A percentile compares a stretch with the other conserved stretches of the same genome.
These are phyloP conservation scores for Coelastrella sp. DNA, from an alignment of 139 green algal genomes.

Conservation along the genomic window DNA sequence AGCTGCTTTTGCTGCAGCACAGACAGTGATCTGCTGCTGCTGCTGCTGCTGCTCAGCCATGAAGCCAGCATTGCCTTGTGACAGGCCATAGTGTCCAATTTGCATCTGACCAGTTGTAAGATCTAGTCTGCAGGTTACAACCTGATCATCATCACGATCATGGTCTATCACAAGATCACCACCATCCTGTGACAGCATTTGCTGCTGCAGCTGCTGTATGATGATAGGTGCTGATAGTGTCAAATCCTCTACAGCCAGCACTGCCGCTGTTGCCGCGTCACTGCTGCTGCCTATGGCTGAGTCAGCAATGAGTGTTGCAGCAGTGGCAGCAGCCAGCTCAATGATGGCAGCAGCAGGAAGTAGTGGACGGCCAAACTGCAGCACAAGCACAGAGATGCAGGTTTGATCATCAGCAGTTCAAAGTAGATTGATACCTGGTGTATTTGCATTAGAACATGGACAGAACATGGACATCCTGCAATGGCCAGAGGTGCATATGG, in stretches of 20 bases:
- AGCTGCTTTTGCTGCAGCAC: not conserved
- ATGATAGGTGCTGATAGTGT: conserved; percentile 54
- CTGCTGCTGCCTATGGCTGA: not conserved
- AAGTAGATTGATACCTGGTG: no score
- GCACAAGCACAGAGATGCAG: no score
- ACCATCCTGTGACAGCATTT: no score
- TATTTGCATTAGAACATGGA: no score
- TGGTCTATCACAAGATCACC: not conserved
- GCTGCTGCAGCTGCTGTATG: conserved; percentile 49
- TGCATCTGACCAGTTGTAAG: conserved; percentile 33
- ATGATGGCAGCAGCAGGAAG: conserved; percentile 80
- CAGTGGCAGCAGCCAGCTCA: conserved; percentile 63
- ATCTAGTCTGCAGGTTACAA: conserved; percentile 47
- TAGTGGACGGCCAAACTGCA: conserved; percentile 52
- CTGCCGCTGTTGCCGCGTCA: no score
- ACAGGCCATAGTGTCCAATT: conserved; percentile 33
- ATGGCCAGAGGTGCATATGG: no score
- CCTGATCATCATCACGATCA: not conserved
- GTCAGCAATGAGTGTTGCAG: conserved; percentile 42
- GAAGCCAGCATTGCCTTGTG: no score
- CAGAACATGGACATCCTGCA: no score
- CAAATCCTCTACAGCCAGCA: conserved; percentile 44
- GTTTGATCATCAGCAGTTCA: no score
- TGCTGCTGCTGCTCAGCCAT: conserved; percentile 32
- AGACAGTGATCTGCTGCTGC: not conserved